Evolutionary conservation across 345 rosid species (phyloP).

Genomic region (Linum lewisii): DNA sequence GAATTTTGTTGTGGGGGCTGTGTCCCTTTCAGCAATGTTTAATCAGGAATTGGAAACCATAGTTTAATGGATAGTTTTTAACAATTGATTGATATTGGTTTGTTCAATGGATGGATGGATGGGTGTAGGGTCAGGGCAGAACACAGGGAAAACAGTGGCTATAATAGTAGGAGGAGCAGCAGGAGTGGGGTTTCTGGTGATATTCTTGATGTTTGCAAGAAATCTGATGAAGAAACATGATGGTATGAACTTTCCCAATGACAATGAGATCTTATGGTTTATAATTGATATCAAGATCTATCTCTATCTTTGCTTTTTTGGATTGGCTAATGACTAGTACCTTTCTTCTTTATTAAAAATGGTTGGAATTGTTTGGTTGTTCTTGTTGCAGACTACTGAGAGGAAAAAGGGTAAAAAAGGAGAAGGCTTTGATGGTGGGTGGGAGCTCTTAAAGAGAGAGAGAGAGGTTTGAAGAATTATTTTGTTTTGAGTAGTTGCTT

Average conservation of each 20-base stretch:
- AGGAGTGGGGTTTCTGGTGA: slow-evolving; percentile 79
- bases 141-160: slow-evolving; percentile 89
- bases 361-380: slow-evolving; percentile 2
- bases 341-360: slow-evolving; percentile 5
- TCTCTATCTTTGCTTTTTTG: not conserved
- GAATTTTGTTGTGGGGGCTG: no score
- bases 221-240: slow-evolving; percentile 67
- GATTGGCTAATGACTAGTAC: not conserved
- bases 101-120: slow-evolving; percentile 9
- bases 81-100: not conserved
- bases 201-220: slow-evolving; percentile 73
- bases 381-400: slow-evolving; percentile 19
- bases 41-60: no score
- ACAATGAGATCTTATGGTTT: not conserved
- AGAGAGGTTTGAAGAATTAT: not conserved
- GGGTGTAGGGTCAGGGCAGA: slow-evolving; percentile 46
- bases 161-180: slow-evolving; percentile 94
- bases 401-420: slow-evolving; percentile 3
- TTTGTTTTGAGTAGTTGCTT: not conserved
- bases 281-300: no score
- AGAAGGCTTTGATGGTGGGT: not conserved
- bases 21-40: no score
- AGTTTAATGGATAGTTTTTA: not conserved
- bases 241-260: slow-evolving; percentile 27
- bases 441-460: slow-evolving; percentile 10